Percentiles rank a stretch among this genome's conserved stretches.
Conservation (phyloP, 2,329 filamentous ascomycete species). For the Colletotrichum orbiculare region DNA sequence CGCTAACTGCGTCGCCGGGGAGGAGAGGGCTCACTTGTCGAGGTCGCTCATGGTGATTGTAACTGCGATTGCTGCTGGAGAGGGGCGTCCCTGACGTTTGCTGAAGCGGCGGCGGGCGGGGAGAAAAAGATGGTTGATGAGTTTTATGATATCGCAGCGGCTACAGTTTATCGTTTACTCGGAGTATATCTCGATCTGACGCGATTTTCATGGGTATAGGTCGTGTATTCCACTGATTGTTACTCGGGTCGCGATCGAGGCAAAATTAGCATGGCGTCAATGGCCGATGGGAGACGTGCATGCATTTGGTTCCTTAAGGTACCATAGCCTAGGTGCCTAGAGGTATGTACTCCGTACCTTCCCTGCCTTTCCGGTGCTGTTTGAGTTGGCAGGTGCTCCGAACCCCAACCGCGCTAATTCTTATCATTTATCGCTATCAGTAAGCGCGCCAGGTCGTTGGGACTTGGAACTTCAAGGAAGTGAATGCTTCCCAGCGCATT, state of each 20-base stretch:
- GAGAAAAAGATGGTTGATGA: constrained; percentile 1
- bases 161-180: too few species aligned
- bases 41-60: constrained; percentile 82
- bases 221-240: constrained; percentile 7
- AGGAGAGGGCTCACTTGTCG: constrained; percentile 74
- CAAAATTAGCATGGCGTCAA: constrained; percentile 34
- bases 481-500: neutral
- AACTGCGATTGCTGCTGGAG: neutral
- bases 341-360: too few species aligned
- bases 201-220: neutral
- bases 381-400: constrained; percentile 7
- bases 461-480: constrained; percentile 27
- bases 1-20: neutral
- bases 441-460: neutral
- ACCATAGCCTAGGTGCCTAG: too few species aligned
- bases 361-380: neutral
- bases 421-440: constrained; percentile 24
- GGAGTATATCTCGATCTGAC: neutral
- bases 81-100: constrained; percentile 23
- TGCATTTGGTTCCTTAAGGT: neutral
- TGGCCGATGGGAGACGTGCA: constrained; percentile 23
- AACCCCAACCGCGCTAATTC: constrained; percentile 25
- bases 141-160: neutral
- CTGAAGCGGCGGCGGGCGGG: constrained; percentile 22
- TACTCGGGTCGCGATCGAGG: constrained; percentile 26